These are phyloP conservation scores for Coemansia sp. DNA, from an alignment of 192 early-diverging fungal species.

Conservation along the genomic window DNA sequence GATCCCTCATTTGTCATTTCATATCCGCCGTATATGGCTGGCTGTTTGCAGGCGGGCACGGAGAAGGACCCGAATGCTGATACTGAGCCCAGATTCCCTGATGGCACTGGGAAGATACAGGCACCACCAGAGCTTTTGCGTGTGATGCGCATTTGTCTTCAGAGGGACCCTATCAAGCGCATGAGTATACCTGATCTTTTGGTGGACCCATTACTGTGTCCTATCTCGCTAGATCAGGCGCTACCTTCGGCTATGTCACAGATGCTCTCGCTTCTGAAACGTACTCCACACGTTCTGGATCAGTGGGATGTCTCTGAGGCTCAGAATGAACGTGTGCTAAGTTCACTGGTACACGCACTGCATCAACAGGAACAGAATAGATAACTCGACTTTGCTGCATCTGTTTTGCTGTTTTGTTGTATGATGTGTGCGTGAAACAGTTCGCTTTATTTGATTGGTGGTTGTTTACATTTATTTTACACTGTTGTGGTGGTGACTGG, in stretches of 20 bases:
- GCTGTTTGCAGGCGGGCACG: conserved; percentile 33
- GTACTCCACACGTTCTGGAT: conserved; percentile 37
- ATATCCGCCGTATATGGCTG: conserved; percentile 57
- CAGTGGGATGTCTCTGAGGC: conserved; percentile 45
- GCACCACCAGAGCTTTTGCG: conserved; percentile 58
- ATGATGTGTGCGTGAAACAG: neutral
- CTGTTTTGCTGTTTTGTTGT: neutral
- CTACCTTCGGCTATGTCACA: conserved; percentile 43
- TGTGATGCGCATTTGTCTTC: conserved; percentile 70
- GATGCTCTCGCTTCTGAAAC: conserved; percentile 43
- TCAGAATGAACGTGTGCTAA: conserved; percentile 41
- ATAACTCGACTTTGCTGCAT: neutral
- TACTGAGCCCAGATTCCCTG: conserved; percentile 1
- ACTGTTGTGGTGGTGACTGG: neutral
- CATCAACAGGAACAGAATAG: conserved; percentile 27
- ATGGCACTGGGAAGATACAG: conserved; percentile 21
- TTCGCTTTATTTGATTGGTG: neutral
- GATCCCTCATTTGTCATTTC: conserved; percentile 66
- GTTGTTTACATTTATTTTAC: conserved; percentile 1
- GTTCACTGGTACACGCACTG: conserved; percentile 21
- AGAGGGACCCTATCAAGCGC: conserved; percentile 63
- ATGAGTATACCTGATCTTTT: conserved; percentile 70
- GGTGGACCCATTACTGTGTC: conserved; percentile 61
- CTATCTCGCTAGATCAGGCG: conserved; percentile 36
- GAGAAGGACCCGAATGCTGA: conserved; percentile 35